Conservation (phyloP, 306 rosid genomes). For the Castanea sativa region DNA sequence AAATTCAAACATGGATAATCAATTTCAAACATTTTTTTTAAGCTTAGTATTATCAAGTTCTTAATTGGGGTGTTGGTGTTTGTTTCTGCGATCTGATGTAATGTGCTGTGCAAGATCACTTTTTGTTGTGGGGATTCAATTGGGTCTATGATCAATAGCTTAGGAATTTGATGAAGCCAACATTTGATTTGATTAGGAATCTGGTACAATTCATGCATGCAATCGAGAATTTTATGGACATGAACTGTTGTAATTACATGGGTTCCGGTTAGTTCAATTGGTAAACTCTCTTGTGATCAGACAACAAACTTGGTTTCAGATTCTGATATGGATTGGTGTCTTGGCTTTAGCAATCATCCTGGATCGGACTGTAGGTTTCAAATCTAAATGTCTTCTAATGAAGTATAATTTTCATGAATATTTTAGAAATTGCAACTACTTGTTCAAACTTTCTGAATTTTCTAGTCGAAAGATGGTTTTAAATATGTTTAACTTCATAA, state of each 20-base stretch:
- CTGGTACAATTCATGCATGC: too few species aligned
- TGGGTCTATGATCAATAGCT: background rate
- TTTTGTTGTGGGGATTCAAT: background rate
- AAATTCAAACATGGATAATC: background rate
- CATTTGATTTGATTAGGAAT: too few species aligned
- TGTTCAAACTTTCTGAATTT: background rate
- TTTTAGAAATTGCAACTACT: background rate
- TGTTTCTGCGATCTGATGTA: background rate
- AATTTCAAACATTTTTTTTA: background rate
- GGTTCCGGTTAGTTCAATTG: too few species aligned
- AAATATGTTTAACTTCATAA: background rate
- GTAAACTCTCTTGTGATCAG: too few species aligned
- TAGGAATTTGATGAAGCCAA: too few species aligned
- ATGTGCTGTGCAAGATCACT: background rate
- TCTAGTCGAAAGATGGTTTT: background rate
- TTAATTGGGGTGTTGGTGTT: background rate
- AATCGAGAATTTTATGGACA: too few species aligned
- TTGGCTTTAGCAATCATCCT: too few species aligned
- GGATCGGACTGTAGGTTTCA: too few species aligned
- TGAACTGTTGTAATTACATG: too few species aligned
- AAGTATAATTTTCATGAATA: background rate
- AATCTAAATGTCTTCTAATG: background rate
- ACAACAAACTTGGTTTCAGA: too few species aligned
- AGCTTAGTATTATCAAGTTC: background rate
- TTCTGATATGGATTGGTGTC: too few species aligned